Evolutionary conservation across 2,329 filamentous ascomycete genomes (phyloP).

Genomic region (Neospermospora avenae): DNA sequence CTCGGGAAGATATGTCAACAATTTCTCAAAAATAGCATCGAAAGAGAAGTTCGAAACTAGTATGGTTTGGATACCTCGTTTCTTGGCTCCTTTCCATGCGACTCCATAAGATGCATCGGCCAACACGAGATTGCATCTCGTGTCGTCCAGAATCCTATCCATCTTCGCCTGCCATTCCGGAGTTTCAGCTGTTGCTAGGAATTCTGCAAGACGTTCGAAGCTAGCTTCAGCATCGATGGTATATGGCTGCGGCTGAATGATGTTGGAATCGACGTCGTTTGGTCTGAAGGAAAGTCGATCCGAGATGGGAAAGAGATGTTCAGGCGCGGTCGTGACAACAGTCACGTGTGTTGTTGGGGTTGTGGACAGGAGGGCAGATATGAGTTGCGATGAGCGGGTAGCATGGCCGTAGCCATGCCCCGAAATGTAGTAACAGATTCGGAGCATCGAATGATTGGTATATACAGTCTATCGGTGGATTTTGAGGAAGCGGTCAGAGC

Average conservation of each 20-base stretch:
- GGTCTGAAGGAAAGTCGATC: not conserved
- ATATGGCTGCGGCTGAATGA: constrained; percentile 4
- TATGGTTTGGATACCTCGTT: not conserved
- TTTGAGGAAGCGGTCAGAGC: not conserved
- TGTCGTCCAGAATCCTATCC: not conserved
- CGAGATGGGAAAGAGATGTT: constrained; percentile 1
- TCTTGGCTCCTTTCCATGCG: not conserved
- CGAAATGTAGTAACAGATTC: constrained; percentile 5
- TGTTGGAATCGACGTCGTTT: not conserved
- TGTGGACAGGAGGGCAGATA: not conserved
- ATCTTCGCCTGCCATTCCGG: not conserved
- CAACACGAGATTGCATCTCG: not conserved
- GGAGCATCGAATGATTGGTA: not conserved
- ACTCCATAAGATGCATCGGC: constrained; percentile 1
- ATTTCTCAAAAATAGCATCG: constrained; percentile 1
- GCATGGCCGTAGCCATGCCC: constrained; percentile 7
- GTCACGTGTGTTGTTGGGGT: constrained; percentile 6
- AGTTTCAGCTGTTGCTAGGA: not conserved
- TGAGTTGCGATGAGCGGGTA: constrained; percentile 2
- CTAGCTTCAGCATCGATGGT: constrained; percentile 1
- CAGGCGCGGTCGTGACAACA: not conserved
- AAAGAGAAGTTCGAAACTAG: constrained; percentile 6
- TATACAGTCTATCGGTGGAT: not conserved
- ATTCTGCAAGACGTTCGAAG: not conserved
- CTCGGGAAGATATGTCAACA: not conserved